A percentile compares a stretch with the other conserved stretches of the same genome.
phyloP scores from a whole-genome alignment of 768 basidiomycete species.

The Boletus vermiculosoides region DNA sequence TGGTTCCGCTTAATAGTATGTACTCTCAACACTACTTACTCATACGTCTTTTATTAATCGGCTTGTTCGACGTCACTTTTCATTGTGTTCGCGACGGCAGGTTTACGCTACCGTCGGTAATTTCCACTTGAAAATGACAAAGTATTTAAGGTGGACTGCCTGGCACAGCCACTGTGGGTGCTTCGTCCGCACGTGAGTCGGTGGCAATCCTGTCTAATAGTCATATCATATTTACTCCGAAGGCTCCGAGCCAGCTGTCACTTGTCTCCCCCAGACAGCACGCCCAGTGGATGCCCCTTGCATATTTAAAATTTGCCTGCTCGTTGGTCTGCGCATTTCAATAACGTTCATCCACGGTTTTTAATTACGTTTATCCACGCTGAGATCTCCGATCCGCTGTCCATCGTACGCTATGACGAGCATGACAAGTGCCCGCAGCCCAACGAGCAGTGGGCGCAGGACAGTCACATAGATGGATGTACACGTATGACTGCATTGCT shows the following conservation, averaged over 20 bases:
- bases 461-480: slow-evolving; percentile 14
- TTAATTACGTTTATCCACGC: slow-evolving; percentile 23
- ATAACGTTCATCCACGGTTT: slow-evolving; percentile 23
- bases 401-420: slow-evolving; percentile 1
- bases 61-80: slow-evolving; percentile 19
- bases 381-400: slow-evolving; percentile 23
- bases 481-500: slow-evolving; percentile 23
- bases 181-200: slow-evolving; percentile 25
- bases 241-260: slow-evolving; percentile 19
- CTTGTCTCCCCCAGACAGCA: slow-evolving; percentile 8
- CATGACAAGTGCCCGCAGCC: slow-evolving; percentile 20
- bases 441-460: slow-evolving; percentile 11
- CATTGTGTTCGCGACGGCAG: slow-evolving; percentile 12
- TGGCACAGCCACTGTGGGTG: slow-evolving; percentile 29
- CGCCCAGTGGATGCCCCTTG: neutral
- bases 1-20: slow-evolving; percentile 33
- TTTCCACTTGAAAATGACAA: slow-evolving; percentile 23
- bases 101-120: slow-evolving; percentile 28
- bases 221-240: slow-evolving; percentile 5
- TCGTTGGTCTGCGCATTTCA: slow-evolving; percentile 26
- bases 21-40: slow-evolving; percentile 33
- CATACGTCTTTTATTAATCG: slow-evolving; percentile 33
- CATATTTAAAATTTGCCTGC: slow-evolving; percentile 6
- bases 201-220: slow-evolving; percentile 13
- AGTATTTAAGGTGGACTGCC: slow-evolving; percentile 31